Percentiles rank a stretch among this genome's conserved stretches.
phyloP scores from a whole-genome alignment of 345 rosid genomes.

The Populus deltoides region DNA sequence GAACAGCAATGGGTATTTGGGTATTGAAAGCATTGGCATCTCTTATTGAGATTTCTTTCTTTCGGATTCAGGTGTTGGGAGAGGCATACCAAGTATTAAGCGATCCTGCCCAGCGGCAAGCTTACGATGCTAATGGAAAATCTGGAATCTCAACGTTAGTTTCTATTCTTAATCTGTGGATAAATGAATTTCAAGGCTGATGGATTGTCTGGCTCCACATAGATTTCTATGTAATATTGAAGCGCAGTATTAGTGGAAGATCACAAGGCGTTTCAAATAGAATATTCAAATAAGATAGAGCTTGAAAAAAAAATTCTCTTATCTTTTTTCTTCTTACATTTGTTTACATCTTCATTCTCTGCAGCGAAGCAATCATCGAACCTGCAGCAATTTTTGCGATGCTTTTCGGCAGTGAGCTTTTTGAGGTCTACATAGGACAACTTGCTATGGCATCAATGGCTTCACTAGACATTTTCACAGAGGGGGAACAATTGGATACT shows the following conservation, averaged over 20 bases:
- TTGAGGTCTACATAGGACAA: conserved; percentile 90
- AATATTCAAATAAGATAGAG: neutral
- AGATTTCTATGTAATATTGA: neutral
- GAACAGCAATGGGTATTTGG: neutral
- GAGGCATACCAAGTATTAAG: conserved; percentile 98
- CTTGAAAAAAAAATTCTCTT: neutral
- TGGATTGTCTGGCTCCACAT: neutral
- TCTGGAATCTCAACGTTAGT: conserved; percentile 94
- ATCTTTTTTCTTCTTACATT: conserved; percentile 12
- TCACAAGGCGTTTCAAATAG: no score
- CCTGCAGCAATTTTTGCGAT: conserved; percentile 95
- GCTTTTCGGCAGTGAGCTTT: conserved; percentile 99
- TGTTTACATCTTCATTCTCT: conserved; percentile 18
- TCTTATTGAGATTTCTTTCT: conserved; percentile 9
- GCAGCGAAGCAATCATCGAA: conserved; percentile 86
- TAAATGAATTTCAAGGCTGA: conserved; percentile 20
- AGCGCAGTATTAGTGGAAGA: no score
- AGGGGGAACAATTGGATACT: conserved; percentile 79
- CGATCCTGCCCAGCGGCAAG: conserved; percentile 85
- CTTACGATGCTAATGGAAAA: conserved; percentile 89
- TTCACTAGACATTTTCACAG: conserved; percentile 79
- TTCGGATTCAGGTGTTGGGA: conserved; percentile 64
- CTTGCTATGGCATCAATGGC: conserved; percentile 99
- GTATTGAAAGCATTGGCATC: neutral
- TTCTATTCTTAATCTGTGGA: conserved; percentile 24